Conservation (phyloP, 331 rosid genomes). For the Rosa hybrid region DNA sequence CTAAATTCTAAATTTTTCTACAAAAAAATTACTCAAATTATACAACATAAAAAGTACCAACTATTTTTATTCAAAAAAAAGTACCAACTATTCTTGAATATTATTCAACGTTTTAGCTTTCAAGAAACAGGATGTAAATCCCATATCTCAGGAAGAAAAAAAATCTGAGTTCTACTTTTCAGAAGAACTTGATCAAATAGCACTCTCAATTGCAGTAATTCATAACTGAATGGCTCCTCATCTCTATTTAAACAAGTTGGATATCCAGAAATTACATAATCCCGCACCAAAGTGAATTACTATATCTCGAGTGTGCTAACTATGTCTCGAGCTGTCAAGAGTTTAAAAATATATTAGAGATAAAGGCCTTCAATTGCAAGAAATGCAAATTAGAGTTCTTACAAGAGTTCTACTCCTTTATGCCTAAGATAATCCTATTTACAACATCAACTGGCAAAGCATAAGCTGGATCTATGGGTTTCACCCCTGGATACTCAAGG, state of each 20-base stretch:
- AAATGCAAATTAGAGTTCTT: neutral
- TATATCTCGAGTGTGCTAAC: neutral
- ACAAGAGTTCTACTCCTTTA: neutral
- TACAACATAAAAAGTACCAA: neutral
- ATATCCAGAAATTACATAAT: neutral
- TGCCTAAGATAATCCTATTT: conserved; percentile 50
- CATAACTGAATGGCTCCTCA: neutral
- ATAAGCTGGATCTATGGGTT: conserved; percentile 78
- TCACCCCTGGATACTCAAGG: conserved; percentile 88
- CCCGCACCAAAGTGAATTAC: neutral
- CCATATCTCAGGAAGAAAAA: neutral
- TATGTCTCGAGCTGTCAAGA: conserved; percentile 8
- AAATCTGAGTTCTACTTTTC: neutral
- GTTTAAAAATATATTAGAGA: neutral
- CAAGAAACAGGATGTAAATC: neutral
- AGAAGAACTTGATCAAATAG: neutral
- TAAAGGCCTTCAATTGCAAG: neutral
- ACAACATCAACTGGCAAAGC: conserved; percentile 84
- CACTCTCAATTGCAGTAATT: neutral
- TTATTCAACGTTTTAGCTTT: neutral
- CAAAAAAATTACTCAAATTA: neutral
- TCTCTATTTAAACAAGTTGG: neutral
- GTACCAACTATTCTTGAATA: neutral
- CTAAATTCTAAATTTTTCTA: no score
- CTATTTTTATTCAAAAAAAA: no score